phyloP scores from a whole-genome alignment of 2,329 filamentous ascomycete genomes.

The Fusarium drepaniforme region DNA sequence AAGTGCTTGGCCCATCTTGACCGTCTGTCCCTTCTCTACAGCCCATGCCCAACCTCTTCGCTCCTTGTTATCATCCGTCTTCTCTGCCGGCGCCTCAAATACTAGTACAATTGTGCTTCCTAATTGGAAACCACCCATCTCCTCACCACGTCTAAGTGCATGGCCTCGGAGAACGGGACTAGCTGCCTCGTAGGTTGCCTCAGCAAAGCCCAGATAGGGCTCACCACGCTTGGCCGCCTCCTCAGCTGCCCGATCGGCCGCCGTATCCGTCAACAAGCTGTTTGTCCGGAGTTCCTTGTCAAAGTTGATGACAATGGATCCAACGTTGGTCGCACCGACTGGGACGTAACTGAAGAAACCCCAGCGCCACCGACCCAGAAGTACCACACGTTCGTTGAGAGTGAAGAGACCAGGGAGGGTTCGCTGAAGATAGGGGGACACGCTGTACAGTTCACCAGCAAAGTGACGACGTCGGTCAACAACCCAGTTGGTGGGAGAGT shows the following conservation, averaged over 20 bases:
- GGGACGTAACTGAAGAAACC: conserved; percentile 98
- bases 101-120: conserved; percentile 96
- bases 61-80: conserved; percentile 62
- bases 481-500: conserved; percentile 95
- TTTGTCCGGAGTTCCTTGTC: conserved; percentile 95
- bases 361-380: conserved; percentile 94
- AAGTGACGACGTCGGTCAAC: conserved; percentile 97
- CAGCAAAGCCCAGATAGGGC: conserved; percentile 88
- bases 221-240: conserved; percentile 82
- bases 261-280: conserved; percentile 90
- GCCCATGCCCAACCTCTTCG: conserved; percentile 85
- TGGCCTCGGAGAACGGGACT: conserved; percentile 85
- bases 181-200: conserved; percentile 87
- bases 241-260: conserved; percentile 87
- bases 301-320: conserved; percentile 97
- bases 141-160: conserved; percentile 86
- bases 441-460: conserved; percentile 93
- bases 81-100: conserved; percentile 87
- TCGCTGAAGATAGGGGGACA: conserved; percentile 93
- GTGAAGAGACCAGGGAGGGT: conserved; percentile 95
- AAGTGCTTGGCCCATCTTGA: conserved; percentile 90
- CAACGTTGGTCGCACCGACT: conserved; percentile 97
- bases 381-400: conserved; percentile 93
- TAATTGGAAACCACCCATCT: conserved; percentile 98
- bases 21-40: conserved; percentile 86